Evolutionary conservation across 2,329 filamentous ascomycete genomes (phyloP).

Genomic region (Simplicillium sp.): DNA sequence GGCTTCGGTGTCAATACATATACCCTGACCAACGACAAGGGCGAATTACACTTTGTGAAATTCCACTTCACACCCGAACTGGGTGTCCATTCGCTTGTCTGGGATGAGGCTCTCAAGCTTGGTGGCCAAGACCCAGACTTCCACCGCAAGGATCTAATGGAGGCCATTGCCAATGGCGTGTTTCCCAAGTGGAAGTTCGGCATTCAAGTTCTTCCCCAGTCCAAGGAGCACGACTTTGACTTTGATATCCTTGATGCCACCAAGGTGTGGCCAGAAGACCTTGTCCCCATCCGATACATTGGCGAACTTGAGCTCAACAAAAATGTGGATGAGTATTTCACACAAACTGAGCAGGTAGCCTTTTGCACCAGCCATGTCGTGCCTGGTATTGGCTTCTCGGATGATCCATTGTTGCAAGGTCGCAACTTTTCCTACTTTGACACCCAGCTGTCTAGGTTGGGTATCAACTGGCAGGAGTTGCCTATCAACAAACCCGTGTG

Average conservation of each 20-base stretch:
- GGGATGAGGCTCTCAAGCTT: constrained; percentile 72
- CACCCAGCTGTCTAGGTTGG: constrained; percentile 61
- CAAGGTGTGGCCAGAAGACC: constrained; percentile 76
- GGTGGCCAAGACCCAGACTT: constrained; percentile 70
- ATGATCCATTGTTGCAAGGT: constrained; percentile 66
- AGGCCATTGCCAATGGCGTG: constrained; percentile 62
- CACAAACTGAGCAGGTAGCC: constrained; percentile 73
- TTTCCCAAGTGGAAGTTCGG: constrained; percentile 76
- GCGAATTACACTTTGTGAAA: constrained; percentile 65
- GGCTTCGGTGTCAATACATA: constrained; percentile 79
- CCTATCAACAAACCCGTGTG: constrained; percentile 70
- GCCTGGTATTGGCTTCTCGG: constrained; percentile 66
- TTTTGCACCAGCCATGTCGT: constrained; percentile 77
- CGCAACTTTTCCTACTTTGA: constrained; percentile 62
- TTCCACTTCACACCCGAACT: constrained; percentile 68
- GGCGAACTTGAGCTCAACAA: constrained; percentile 72
- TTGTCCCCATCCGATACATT: constrained; percentile 66
- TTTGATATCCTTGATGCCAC: constrained; percentile 82
- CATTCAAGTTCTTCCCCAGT: constrained; percentile 68
- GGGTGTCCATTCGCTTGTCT: constrained; percentile 67
- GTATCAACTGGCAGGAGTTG: constrained; percentile 66
- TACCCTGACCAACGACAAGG: constrained; percentile 57
- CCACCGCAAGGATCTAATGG: constrained; percentile 67
- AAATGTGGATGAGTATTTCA: constrained; percentile 74
- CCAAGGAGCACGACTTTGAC: constrained; percentile 65